phyloP scores from a whole-genome alignment of 2,329 filamentous ascomycete species.

The Venturiaceae sp. region DNA sequence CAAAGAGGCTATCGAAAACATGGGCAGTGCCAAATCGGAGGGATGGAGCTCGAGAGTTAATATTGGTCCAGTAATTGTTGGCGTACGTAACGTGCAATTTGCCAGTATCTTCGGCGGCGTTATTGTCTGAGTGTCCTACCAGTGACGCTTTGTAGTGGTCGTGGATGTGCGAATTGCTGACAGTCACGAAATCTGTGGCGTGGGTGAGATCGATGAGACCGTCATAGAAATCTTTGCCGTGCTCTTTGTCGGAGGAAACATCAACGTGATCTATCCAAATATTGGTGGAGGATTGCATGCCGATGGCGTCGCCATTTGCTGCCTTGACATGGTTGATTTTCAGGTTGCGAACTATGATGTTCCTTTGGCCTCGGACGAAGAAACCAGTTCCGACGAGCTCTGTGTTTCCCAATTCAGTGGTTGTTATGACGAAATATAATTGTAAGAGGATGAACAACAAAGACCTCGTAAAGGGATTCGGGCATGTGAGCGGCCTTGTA shows the following conservation, averaged over 20 bases:
- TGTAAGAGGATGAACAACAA: conserved; percentile 32
- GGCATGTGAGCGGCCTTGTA: too few relatives aligned
- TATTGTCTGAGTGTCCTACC: conserved; percentile 51
- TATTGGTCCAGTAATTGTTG: conserved; percentile 57
- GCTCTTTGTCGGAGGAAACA: conserved; percentile 19
- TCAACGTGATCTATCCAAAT: conserved; percentile 58
- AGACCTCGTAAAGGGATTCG: too few relatives aligned
- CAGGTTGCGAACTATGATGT: conserved; percentile 50
- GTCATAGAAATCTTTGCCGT: conserved; percentile 59
- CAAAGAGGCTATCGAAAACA: conserved; percentile 45
- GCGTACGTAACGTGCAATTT: conserved; percentile 54
- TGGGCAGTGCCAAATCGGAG: conserved; percentile 59
- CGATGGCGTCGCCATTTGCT: conserved; percentile 41
- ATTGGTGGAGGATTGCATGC: conserved; percentile 36
- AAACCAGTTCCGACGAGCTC: conserved; percentile 37
- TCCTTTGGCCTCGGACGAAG: conserved; percentile 36
- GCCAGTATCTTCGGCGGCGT: conserved; percentile 49
- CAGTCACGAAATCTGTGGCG: conserved; percentile 51
- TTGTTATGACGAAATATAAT: conserved; percentile 13
- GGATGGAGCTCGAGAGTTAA: conserved; percentile 54
- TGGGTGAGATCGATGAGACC: conserved; percentile 57
- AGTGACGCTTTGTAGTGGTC: conserved; percentile 55
- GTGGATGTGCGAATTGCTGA: conserved; percentile 44
- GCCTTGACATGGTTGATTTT: conserved; percentile 38
- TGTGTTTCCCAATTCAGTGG: conserved; percentile 1